These are phyloP conservation scores for Yamadazyma sp. DNA, from an alignment of 805 yeast species.

Conservation along the genomic window DNA sequence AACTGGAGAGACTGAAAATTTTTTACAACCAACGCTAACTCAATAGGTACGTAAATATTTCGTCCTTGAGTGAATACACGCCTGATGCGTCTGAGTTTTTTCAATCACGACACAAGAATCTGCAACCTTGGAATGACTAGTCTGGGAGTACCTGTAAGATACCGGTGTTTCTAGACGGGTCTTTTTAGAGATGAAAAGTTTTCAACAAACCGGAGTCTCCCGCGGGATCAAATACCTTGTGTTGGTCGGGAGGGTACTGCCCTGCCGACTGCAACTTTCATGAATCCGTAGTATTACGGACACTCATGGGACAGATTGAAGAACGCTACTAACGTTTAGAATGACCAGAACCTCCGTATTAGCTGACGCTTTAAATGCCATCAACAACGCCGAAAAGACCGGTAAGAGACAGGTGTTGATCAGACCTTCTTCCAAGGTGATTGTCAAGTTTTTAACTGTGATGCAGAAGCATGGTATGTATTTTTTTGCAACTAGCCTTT, in stretches of 20 bases:
- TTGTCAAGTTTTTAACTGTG: conserved; percentile 92
- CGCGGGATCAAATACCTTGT: conserved; percentile 10
- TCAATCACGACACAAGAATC: conserved; percentile 21
- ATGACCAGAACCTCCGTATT: conserved; percentile 98
- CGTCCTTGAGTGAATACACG: background rate
- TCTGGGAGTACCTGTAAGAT: conserved; percentile 2
- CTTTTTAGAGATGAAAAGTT: background rate
- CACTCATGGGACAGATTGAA: conserved; percentile 33
- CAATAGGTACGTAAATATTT: conserved; percentile 1
- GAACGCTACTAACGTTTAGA: conserved; percentile 25
- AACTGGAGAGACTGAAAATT: too few relatives aligned
- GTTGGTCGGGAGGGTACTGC: too few relatives aligned
- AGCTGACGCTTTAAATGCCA: conserved; percentile 97
- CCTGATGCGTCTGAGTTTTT: conserved; percentile 7
- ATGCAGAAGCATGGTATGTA: conserved; percentile 82
- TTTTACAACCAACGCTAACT: background rate
- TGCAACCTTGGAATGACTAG: conserved; percentile 17
- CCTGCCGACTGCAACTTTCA: conserved; percentile 21
- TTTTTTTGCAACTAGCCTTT: conserved; percentile 6
- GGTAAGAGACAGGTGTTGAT: conserved; percentile 98
- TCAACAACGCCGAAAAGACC: conserved; percentile 98
- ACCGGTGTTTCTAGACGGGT: conserved; percentile 2
- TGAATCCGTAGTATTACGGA: conserved; percentile 34
- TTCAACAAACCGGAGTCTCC: background rate
- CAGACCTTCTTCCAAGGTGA: conserved; percentile 98